Evolutionary conservation across 2,329 filamentous ascomycete species (phyloP), one percentile per base, ranked within the genome.

Genomic region (Calonectria ilicicola): DNA sequence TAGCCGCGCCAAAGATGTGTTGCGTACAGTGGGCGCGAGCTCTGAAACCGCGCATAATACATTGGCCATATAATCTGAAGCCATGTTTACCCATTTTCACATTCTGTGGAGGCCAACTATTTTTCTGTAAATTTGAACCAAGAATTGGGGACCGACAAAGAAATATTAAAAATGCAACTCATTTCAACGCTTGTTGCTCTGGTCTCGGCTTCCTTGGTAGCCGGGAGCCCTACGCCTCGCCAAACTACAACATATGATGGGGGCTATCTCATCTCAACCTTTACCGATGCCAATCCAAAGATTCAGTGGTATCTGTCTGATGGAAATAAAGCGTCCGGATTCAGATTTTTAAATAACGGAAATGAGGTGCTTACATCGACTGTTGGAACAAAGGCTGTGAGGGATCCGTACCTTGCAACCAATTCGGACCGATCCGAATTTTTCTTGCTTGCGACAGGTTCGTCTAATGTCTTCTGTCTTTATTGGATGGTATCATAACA

Each of bases 361-460:
- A 63, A 29, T 47, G 47, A 64, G 1, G 29, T 71, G 9, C 69
- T 71, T 27, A 53, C 69, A 9, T 71, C 69, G 3, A 67, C 64
- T 21, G 69, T 71, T 35, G 69, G 69, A 8, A 71, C 69, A 19
- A 56, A 47, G 47, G 69, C 44, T 2, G 69, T 71, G n/a, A 63
- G 69, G 32, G 69, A 71, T 17, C 64, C 56, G 26, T 72, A 49
- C 60, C 65, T 72, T 4, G 40, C 58, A 3, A 65, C 69, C 17
- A 69, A 68, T 19, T 68, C 69, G 26, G 47, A 42, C 9, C 29
- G 69, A 42, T 69, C 69, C 1, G 80, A 84, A 64, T 85, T 79
- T 66, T 84, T 81, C 51, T 66, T 82, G 47, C 79, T 85, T 27
- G 83, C 82, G 1, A 85, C 83, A 2, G 83, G 83, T 83, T 73